Base-by-base conservation (phyloP, 805 yeast genomes). In the Ogataea pini region DNA sequence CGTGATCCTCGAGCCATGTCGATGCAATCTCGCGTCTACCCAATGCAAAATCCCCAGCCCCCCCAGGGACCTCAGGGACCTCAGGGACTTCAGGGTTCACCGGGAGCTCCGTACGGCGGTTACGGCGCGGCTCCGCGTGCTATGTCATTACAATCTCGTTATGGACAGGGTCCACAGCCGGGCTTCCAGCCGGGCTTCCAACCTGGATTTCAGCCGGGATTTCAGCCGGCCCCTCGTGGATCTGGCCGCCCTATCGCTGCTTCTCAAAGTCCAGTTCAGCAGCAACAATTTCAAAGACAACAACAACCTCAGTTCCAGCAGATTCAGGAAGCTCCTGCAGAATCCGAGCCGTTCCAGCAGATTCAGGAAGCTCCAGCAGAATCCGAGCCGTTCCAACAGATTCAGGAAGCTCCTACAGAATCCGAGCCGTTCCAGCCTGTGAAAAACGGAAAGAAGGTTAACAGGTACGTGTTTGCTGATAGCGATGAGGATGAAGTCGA, bases 401-500 rank as follows among this genome's bases (percentile, higher is more conserved):
- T 19, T 14, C 39, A 39, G 24, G 20, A 34, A 20, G 17, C 37
- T 34, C 37, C 24, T 12, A 3, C 16, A 7, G 34, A 31, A 8
- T 17, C 20, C 2, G 51, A 39, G 32, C 51, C 55, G 2, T 53
- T 55, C 51, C 54, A 49, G 27, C 56, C 57, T 14, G 19, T 42
- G n/a, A 56, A 44, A 19, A 9, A 36, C 14, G 46, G 43, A 3
- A 56, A 49, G 22, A 64, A 57, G 46, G 54, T 64, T 27, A 63
- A 54, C 46, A 61, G 57, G 34, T 62, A 59, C 42, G 57, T 52
- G 8, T 63, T 63, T 47, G 55, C 50, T 14, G 56, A 55, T 20
- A 57, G 59, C 40, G 67, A 63, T 22, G 64, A 58, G n/a, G 64
- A 60, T 8, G 57, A 51, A 2, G 16, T 14, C 3, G 58, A 55